These are phyloP conservation scores for Xylariaceae sp. DNA, from an alignment of 2,329 filamentous ascomycete species.

Conservation along the genomic window DNA sequence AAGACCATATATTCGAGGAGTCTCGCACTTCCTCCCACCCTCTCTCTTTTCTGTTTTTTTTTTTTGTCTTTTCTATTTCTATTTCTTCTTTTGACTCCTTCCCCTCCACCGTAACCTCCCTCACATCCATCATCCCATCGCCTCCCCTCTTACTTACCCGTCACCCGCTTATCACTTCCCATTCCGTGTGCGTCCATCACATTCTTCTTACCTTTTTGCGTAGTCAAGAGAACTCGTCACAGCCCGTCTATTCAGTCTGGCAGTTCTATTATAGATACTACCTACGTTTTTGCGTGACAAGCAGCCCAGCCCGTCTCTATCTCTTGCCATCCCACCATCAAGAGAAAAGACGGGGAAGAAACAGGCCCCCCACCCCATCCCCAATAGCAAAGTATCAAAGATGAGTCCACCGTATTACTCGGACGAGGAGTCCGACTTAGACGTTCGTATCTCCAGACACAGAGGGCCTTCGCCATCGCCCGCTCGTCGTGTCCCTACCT, in stretches of 20 bases:
- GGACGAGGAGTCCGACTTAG: slow-evolving; percentile 50
- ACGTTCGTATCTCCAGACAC: slow-evolving; percentile 42
- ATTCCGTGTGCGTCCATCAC: not conserved
- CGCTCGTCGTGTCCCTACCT: slow-evolving; percentile 34
- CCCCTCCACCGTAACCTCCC: slow-evolving; percentile 9
- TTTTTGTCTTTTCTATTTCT: no score
- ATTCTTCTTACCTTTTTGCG: not conserved
- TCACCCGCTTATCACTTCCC: not conserved
- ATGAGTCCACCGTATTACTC: slow-evolving; percentile 38
- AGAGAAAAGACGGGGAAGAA: not conserved
- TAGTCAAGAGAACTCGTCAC: not conserved
- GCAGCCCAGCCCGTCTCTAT: not conserved
- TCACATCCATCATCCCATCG: not conserved
- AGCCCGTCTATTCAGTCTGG: not conserved
- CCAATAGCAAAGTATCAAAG: not conserved
- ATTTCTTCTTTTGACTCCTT: not conserved
- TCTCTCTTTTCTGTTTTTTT: no score
- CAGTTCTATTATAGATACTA: not conserved
- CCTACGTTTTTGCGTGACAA: not conserved
- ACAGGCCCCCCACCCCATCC: not conserved
- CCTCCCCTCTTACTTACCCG: not conserved
- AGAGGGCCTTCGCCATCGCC: slow-evolving; percentile 36
- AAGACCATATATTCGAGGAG: no score
- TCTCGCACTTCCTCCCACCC: no score
- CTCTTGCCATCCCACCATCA: not conserved